A percentile compares a stretch with the other conserved stretches of the same genome.
Evolutionary conservation across 805 yeast genomes (phyloP).

Genomic region (Gaillardinia entomophila): DNA sequence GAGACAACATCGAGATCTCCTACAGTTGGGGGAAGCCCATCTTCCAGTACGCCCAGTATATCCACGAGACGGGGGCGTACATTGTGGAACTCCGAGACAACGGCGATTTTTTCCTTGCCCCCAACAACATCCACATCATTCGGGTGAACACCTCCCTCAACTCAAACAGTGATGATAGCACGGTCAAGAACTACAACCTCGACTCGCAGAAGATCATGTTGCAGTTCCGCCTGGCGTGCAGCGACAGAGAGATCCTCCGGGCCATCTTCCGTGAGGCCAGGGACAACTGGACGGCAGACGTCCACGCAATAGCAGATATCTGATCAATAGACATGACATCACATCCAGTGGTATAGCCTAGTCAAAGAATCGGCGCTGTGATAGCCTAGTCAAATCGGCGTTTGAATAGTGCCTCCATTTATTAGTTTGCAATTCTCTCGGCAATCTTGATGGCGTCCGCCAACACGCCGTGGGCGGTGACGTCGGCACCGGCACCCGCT

Average conservation of each 20-base stretch:
- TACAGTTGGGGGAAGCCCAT: constrained; percentile 91
- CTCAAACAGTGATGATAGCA: constrained; percentile 18
- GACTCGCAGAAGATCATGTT: constrained; percentile 75
- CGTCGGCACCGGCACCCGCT: constrained; percentile 87
- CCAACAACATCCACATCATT: constrained; percentile 78
- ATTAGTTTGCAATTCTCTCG: constrained; percentile 62
- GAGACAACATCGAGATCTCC: constrained; percentile 54
- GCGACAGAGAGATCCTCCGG: constrained; percentile 42
- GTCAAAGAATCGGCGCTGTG: constrained; percentile 6
- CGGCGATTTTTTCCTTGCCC: constrained; percentile 77
- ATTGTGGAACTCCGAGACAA: constrained; percentile 79
- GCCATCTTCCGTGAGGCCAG: constrained; percentile 57
- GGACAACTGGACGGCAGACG: constrained; percentile 39
- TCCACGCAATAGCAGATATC: no score
- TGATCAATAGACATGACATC: no score
- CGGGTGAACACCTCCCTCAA: constrained; percentile 49
- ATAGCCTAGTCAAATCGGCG: no score
- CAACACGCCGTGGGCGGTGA: constrained; percentile 76
- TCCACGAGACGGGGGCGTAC: constrained; percentile 84
- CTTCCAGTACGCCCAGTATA: constrained; percentile 80
- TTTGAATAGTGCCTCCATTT: no score
- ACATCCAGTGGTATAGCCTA: no score
- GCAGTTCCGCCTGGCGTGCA: constrained; percentile 59
- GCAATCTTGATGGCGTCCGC: constrained; percentile 92
- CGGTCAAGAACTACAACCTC: constrained; percentile 26